Base-by-base conservation (phyloP, 1,139 yeast genomes). In the Scheffersomyces lignicola region DNA sequence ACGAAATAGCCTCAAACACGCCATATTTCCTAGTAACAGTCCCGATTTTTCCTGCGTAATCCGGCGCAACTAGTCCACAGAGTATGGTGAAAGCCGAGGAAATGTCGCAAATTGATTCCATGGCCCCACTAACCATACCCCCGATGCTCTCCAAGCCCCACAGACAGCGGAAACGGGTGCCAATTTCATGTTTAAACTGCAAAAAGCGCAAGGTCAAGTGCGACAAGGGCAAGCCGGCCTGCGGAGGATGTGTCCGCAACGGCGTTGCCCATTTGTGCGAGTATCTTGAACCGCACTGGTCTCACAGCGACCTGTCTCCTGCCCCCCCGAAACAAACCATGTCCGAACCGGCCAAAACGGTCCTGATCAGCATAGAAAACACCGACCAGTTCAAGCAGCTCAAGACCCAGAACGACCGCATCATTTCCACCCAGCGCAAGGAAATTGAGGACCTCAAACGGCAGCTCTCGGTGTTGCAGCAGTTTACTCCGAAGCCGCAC, bases 131-230 rank as follows among this genome's bases (percentile, higher is more conserved):
- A n/a, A n/a, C n/a, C n/a, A n/a, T n/a, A n/a, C n/a, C n/a, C n/a
- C n/a, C n/a, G n/a, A n/a, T n/a, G n/a, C n/a, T n/a, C n/a, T n/a
- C n/a, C n/a, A 34, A 38, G 32, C 44, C 42, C 9, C 46, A 45
- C 32, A 51, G 50, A 34, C 60, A 55, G 31, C 47, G 73, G 32
- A 57, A 58, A 33, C 52, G 76, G 33, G 71, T 63, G 1, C 76
- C 76, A 1, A 48, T 69, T 17, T 57, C 72, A 21, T 70, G 76
- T 41, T 50, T 67, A 25, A 62, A 65, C 37, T 70, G 76, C 46
- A 59, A 69, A 39, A 61, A 62, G 38, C 45, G 76, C 18, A 69
- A 70, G 48, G 76, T 70, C 41, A 67, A 65, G 39, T 70, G 76
- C 52, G 76, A 69, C 44, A 67, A 68, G 40, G 61, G 45, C 18